A percentile compares a stretch with the other conserved stretches of the same genome.
These are phyloP conservation scores for Coemansia umbellata DNA, from an alignment of 192 early-diverging fungal species.

Conservation along the genomic window DNA sequence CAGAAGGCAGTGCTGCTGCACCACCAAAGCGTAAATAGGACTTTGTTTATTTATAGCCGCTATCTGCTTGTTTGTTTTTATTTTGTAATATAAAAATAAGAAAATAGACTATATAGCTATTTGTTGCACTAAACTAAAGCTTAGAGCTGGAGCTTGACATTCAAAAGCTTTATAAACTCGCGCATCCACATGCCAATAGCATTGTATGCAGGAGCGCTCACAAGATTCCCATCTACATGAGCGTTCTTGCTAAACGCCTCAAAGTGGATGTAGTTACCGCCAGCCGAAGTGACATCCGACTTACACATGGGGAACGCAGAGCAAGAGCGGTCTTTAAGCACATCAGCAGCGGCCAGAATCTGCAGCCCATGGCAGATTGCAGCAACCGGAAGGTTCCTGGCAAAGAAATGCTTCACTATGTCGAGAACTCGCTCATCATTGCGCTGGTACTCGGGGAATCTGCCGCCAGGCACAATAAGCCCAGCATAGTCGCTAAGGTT, in stretches of 20 bases:
- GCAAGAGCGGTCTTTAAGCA: constrained; percentile 41
- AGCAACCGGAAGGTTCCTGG: constrained; percentile 49
- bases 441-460: constrained; percentile 56
- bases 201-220: constrained; percentile 41
- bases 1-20: background rate
- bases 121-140: background rate
- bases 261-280: constrained; percentile 39
- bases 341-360: constrained; percentile 42
- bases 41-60: background rate
- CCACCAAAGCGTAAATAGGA: constrained; percentile 5
- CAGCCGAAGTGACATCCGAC: constrained; percentile 33
- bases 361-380: constrained; percentile 56
- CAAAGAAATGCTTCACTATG: constrained; percentile 51
- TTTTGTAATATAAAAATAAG: background rate
- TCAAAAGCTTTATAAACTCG: constrained; percentile 47
- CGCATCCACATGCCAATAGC: constrained; percentile 47
- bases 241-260: constrained; percentile 25
- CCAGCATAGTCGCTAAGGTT: constrained; percentile 51
- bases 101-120: background rate
- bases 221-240: constrained; percentile 43
- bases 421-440: constrained; percentile 50
- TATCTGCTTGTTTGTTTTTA: no score
- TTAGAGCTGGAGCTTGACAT: constrained; percentile 28
- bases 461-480: constrained; percentile 52
- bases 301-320: constrained; percentile 41